Evolutionary conservation across 768 basidiomycete species (phyloP).

Genomic region (Lactifluus pinguis): DNA sequence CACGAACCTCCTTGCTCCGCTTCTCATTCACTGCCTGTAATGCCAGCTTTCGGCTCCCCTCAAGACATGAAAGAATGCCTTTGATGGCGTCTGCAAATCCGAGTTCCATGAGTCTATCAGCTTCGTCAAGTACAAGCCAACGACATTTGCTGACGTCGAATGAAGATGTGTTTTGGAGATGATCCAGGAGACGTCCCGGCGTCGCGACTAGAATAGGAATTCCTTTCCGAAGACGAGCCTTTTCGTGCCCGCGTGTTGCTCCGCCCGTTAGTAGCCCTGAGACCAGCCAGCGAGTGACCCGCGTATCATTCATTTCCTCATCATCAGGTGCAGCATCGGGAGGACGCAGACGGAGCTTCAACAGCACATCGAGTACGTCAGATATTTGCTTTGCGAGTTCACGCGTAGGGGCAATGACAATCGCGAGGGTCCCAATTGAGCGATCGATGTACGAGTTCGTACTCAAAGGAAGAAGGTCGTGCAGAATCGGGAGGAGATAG

Average conservation of each 20-base stretch:
- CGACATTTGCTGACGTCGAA: constrained; percentile 90
- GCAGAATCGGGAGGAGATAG: constrained; percentile 89
- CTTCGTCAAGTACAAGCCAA: constrained; percentile 96
- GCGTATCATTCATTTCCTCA: constrained; percentile 32
- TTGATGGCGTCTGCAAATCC: constrained; percentile 95
- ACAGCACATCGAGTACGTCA: constrained; percentile 79
- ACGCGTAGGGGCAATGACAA: constrained; percentile 91
- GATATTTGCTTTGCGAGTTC: constrained; percentile 96
- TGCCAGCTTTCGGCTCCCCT: constrained; percentile 73
- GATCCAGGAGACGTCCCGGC: constrained; percentile 90
- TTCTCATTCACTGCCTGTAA: constrained; percentile 55
- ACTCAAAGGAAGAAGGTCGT: constrained; percentile 86
- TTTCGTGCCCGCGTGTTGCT: constrained; percentile 91
- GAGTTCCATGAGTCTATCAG: constrained; percentile 94
- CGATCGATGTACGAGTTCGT: constrained; percentile 90
- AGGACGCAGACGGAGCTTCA: constrained; percentile 64
- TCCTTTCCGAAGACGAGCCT: constrained; percentile 89
- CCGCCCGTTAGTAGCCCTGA: constrained; percentile 91
- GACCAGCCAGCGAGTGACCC: constrained; percentile 84
- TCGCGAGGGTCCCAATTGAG: constrained; percentile 87
- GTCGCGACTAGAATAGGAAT: constrained; percentile 93
- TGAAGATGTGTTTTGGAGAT: constrained; percentile 89
- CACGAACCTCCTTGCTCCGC: constrained; percentile 63
- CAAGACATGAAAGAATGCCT: constrained; percentile 80
- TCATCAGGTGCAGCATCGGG: constrained; percentile 46